Base-by-base conservation (phyloP, 495 filamentous ascomycete species). In the Hypoxylon lienhwacheense region DNA sequence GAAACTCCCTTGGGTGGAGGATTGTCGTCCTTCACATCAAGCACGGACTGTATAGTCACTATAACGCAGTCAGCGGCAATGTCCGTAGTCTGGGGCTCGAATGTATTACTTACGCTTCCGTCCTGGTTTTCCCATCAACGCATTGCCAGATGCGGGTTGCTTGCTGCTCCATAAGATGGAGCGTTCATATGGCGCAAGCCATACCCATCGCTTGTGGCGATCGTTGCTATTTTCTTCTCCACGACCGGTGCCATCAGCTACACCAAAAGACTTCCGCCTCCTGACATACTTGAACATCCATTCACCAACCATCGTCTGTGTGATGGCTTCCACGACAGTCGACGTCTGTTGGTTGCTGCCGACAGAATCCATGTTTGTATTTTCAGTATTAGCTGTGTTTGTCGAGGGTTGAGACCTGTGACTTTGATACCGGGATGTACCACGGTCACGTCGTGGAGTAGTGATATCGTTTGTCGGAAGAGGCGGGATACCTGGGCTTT, bases 271-370 rank as follows among this genome's bases (percentile, higher is more conserved):
- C 70, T 89, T 96, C 55, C 93, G 82, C 66, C 90, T 83, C 31
- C 93, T 82, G 31, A 97, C 88, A 66, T 97, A 97, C 65, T 98
- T 98, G 81, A 86, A 97, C 93, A 98, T 97, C 93, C 93, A 98
- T 64, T 97, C 93, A 24, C 93, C 93, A 35, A 97, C 90, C 93
- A 97, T 98, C 4, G 93, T 96, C 61, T 95, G 89, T 2, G 93
- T 91, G 70, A 98, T 97, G 10, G 93, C 89, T 73, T 97, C 92
- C n/a, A 97, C 91, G 20, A 97, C 93, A 49, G 83, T 87, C 0
- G 86, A 86, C 20, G 86, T 78, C 61, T 90, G 84, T 32, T 79
- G 77, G 2, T 77, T 71, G 57, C 83, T 85, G 1, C 73, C 81
- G 35, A 78, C 70, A 21, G 89, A 89, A 14, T 59, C 64, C 5